Percentiles rank a stretch among this genome's conserved stretches.
phyloP scores from a whole-genome alignment of 2,329 filamentous ascomycete genomes.

The Phoma herbarum region DNA sequence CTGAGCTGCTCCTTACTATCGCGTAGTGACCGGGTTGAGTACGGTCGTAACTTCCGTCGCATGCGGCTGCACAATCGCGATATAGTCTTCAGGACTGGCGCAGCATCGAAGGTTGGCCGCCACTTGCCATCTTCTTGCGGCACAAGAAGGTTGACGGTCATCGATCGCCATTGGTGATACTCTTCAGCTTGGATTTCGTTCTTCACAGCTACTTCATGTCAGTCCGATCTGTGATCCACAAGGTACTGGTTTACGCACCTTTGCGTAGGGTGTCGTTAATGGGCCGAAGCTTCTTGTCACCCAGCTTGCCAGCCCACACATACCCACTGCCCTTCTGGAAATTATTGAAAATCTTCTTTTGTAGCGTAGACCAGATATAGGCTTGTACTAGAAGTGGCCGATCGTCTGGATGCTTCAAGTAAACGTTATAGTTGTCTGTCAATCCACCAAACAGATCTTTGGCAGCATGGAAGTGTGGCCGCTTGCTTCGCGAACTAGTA shows the following conservation, averaged over 20 bases:
- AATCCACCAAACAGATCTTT: conserved; percentile 46
- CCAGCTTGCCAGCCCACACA: conserved; percentile 50
- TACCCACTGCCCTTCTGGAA: conserved; percentile 49
- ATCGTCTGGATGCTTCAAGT: conserved; percentile 44
- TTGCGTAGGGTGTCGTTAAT: conserved; percentile 50
- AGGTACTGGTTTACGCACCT: conserved; percentile 30
- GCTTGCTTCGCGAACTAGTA: conserved; percentile 37
- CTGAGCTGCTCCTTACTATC: conserved; percentile 45
- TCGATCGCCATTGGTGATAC: conserved; percentile 49
- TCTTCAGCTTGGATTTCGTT: conserved; percentile 49
- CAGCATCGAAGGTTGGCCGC: conserved; percentile 48
- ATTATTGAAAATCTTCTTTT: conserved; percentile 50
- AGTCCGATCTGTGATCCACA: conserved; percentile 10
- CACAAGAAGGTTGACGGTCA: conserved; percentile 49
- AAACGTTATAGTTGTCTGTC: conserved; percentile 46
- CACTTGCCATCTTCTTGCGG: conserved; percentile 49
- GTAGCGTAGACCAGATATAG: conserved; percentile 48
- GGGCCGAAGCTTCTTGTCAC: conserved; percentile 47
- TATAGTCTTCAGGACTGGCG: conserved; percentile 47
- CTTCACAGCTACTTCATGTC: conserved; percentile 43
- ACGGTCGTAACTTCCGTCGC: conserved; percentile 45
- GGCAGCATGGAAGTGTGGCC: conserved; percentile 44
- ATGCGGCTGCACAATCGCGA: conserved; percentile 42
- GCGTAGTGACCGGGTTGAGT: conserved; percentile 41
- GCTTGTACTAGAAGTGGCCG: conserved; percentile 49